A percentile compares a stretch with the other conserved stretches of the same genome.
phyloP scores from a whole-genome alignment of 441 rosid genomes.

The Pelargonium hybrid region DNA sequence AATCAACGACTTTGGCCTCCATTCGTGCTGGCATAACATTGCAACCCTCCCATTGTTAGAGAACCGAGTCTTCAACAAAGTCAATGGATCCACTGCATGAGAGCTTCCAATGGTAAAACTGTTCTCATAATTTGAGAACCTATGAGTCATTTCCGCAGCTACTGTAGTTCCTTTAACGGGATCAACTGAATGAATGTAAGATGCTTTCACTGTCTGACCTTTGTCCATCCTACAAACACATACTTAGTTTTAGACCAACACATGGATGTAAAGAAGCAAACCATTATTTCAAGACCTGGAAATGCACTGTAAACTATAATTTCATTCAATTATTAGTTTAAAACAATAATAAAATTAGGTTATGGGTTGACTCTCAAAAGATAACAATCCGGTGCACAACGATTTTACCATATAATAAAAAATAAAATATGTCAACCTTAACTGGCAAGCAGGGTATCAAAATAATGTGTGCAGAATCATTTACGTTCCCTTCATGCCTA shows the following conservation, averaged over 20 bases:
- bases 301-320: not conserved
- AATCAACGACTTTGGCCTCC: conserved; percentile 62
- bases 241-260: not conserved
- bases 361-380: too few relatives aligned
- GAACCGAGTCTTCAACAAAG: conserved; percentile 45
- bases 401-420: too few relatives aligned
- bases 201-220: conserved; percentile 55
- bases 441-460: too few relatives aligned
- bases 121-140: conserved; percentile 45
- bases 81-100: conserved; percentile 42
- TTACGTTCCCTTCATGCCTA: too few relatives aligned
- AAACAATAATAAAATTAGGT: too few relatives aligned
- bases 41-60: conserved; percentile 55
- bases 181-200: conserved; percentile 52
- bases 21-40: conserved; percentile 52
- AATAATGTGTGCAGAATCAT: too few relatives aligned
- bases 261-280: not conserved
- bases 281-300: not conserved
- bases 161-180: conserved; percentile 33
- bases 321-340: not conserved
- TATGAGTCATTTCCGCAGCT: conserved; percentile 64
- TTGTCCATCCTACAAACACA: conserved; percentile 41
- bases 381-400: too few relatives aligned
- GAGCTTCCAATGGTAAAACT: conserved; percentile 55
- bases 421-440: too few relatives aligned